These are phyloP conservation scores for Trichophyton mentagrophytes DNA, from an alignment of 2,329 filamentous ascomycete genomes.

Conservation along the genomic window DNA sequence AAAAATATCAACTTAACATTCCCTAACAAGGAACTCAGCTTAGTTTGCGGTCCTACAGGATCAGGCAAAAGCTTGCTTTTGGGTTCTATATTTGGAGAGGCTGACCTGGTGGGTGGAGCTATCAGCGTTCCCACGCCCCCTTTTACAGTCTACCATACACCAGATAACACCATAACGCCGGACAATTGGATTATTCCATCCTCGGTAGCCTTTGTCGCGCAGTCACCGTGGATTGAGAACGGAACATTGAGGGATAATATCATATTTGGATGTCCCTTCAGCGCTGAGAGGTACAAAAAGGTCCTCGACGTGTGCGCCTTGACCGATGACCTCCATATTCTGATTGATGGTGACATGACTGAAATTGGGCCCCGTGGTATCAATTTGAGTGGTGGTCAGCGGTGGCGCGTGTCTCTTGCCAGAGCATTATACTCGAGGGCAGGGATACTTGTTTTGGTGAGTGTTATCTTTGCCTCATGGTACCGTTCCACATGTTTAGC, in stretches of 20 bases:
- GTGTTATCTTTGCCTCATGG: background rate
- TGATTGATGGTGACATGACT: conserved; percentile 52
- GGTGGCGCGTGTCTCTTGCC: conserved; percentile 48
- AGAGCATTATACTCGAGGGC: conserved; percentile 47
- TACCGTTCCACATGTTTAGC: background rate
- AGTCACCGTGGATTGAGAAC: conserved; percentile 56
- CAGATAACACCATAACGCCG: background rate
- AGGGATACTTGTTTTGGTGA: conserved; percentile 42
- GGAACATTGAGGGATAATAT: conserved; percentile 60
- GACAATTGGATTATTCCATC: conserved; percentile 2
- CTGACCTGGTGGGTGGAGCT: background rate
- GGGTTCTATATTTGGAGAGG: conserved; percentile 2
- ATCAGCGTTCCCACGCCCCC: background rate
- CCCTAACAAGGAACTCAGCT: background rate
- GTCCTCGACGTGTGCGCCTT: conserved; percentile 55
- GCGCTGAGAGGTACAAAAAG: conserved; percentile 54
- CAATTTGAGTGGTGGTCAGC: conserved; percentile 49
- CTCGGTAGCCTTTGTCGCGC: conserved; percentile 22
- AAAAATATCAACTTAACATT: conserved; percentile 3
- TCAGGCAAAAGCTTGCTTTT: conserved; percentile 5
- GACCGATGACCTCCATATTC: conserved; percentile 47
- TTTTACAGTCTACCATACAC: background rate
- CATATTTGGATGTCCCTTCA: conserved; percentile 52
- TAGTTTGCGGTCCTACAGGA: conserved; percentile 4
- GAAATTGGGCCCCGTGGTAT: conserved; percentile 51